phyloP scores from a whole-genome alignment of 1,284 basidiomycete genomes.

The Tylopilus sp. region DNA sequence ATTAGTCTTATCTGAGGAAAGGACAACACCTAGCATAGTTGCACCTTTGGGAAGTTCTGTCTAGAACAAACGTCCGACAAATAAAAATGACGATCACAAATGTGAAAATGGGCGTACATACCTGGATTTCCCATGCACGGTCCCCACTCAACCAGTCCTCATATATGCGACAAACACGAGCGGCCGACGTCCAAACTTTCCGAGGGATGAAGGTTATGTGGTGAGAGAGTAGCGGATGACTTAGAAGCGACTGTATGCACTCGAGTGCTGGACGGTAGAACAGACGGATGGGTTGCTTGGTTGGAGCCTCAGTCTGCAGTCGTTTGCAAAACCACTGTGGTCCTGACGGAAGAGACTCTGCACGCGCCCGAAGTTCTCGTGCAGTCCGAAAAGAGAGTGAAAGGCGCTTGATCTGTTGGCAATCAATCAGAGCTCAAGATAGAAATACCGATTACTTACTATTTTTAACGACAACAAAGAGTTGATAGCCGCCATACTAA shows the following conservation, averaged over 20 bases:
- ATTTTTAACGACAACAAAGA: background rate
- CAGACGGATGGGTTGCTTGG: too few relatives aligned
- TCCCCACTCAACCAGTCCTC: background rate
- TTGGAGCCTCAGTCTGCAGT: too few relatives aligned
- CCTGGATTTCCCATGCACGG: background rate
- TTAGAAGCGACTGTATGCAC: background rate
- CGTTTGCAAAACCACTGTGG: too few relatives aligned
- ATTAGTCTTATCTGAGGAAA: too few relatives aligned
- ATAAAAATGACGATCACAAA: background rate
- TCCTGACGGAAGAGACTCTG: background rate
- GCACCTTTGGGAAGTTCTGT: background rate
- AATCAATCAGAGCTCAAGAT: too few relatives aligned
- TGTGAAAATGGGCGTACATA: background rate
- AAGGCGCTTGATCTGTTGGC: background rate
- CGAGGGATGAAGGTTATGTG: background rate
- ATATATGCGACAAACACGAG: too few relatives aligned
- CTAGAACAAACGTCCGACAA: background rate
- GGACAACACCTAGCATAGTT: too few relatives aligned
- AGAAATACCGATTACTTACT: background rate
- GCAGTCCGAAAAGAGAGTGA: background rate
- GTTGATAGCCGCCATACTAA: background rate
- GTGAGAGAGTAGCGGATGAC: background rate
- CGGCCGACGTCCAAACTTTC: slow-evolving; percentile 8
- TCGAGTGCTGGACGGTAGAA: too few relatives aligned
- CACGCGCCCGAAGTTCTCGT: background rate